Conservation (phyloP, 345 rosid genomes). For the Tarenaya hassleriana region DNA sequence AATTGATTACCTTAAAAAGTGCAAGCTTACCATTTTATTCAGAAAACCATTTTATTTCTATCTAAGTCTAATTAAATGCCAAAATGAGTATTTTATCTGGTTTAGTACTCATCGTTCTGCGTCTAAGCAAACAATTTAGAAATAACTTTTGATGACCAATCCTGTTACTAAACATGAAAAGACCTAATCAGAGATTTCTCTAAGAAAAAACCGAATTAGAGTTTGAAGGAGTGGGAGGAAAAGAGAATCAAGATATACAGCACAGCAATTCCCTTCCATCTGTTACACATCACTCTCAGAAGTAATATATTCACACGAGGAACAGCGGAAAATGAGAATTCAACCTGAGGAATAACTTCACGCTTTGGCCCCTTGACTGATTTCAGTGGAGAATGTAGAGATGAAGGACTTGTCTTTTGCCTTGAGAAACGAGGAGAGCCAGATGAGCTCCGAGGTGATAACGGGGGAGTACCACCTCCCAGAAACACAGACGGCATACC, state of each 20-base stretch:
- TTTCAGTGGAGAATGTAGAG: conserved; percentile 58
- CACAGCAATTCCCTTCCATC: neutral
- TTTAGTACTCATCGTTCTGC: neutral
- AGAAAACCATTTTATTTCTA: neutral
- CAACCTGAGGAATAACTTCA: conserved; percentile 76
- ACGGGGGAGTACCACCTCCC: conserved; percentile 64
- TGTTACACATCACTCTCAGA: neutral
- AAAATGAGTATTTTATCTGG: too few relatives aligned
- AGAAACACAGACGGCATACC: conserved; percentile 66
- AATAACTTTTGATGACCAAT: conserved; percentile 5
- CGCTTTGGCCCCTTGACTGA: conserved; percentile 44
- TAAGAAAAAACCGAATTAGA: too few relatives aligned
- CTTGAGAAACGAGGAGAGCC: conserved; percentile 54
- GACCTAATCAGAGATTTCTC: too few relatives aligned
- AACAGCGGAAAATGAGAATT: conserved; percentile 9
- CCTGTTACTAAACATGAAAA: too few relatives aligned
- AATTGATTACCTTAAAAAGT: neutral
- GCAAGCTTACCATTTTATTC: neutral
- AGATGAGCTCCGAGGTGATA: conserved; percentile 66
- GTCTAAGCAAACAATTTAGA: neutral
- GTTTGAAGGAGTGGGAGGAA: too few relatives aligned
- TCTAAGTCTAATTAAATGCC: too few relatives aligned
- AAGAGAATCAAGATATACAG: neutral
- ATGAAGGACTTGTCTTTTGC: conserved; percentile 49
- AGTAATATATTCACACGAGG: neutral